Evolutionary conservation across 2,329 filamentous ascomycete genomes (phyloP).

Genomic region (Didymella glomerata): DNA sequence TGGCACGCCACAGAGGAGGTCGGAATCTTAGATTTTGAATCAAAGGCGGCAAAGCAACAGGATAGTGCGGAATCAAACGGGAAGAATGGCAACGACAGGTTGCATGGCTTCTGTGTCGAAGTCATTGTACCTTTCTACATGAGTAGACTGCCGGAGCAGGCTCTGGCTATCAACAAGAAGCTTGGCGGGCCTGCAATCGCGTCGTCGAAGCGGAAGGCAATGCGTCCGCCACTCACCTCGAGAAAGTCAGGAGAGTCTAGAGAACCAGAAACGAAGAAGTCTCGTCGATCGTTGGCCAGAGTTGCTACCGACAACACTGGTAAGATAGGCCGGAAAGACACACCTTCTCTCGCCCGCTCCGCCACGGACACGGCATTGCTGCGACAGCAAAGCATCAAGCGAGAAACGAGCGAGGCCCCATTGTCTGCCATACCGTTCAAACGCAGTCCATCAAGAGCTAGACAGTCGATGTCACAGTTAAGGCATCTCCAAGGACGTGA

Average conservation of each 20-base stretch:
- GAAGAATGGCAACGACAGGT: constrained; percentile 62
- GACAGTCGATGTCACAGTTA: constrained; percentile 52
- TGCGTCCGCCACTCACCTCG: constrained; percentile 50
- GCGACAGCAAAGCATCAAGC: constrained; percentile 65
- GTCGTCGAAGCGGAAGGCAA: constrained; percentile 59
- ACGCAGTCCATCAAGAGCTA: constrained; percentile 53
- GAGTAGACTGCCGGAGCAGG: constrained; percentile 75
- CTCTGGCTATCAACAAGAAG: constrained; percentile 75
- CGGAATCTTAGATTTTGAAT: constrained; percentile 50
- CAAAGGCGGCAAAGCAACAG: constrained; percentile 35
- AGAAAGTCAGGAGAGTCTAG: constrained; percentile 52
- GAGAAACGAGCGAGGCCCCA: constrained; percentile 70
- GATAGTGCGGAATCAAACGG: constrained; percentile 34
- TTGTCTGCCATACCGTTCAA: constrained; percentile 60
- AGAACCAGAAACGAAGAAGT: constrained; percentile 52
- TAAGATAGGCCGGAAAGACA: constrained; percentile 60
- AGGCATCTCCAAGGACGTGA: constrained; percentile 61
- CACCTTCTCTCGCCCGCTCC: constrained; percentile 72
- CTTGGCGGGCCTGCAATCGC: constrained; percentile 75
- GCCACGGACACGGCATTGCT: constrained; percentile 68
- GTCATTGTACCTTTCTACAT: constrained; percentile 85
- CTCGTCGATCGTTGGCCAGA: constrained; percentile 66
- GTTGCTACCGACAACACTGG: constrained; percentile 67
- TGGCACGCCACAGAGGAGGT: constrained; percentile 80
- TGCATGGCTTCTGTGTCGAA: constrained; percentile 80